Base-by-base conservation (phyloP, 495 filamentous ascomycete genomes). In the Halenospora varia region DNA sequence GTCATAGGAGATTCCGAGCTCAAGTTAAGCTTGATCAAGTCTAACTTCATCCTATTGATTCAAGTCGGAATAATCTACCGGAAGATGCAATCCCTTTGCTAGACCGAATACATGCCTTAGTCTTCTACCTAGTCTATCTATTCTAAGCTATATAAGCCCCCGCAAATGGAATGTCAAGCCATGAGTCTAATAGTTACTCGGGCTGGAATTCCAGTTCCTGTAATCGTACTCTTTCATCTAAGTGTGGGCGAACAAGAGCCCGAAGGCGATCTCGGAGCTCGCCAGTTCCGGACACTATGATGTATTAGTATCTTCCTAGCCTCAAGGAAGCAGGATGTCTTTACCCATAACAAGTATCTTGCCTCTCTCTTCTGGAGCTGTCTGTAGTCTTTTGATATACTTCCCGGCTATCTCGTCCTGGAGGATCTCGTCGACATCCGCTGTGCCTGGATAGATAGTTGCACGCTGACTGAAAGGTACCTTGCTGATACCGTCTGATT, bases 301-400 rank as follows among this genome's bases (percentile, higher is more conserved):
- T 18, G 10, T 18, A 23, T 48, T 17, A 48, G 45, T 48, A 48
- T 23, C 20, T 8, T 48, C 15, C 9, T 17, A 18, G 45, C 45
- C n/a, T n/a, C n/a, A n/a, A 9, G 8, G 18, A 8, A 8, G n/a
- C n/a, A n/a, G n/a, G n/a, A n/a, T n/a, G n/a, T n/a, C n/a, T n/a
- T n/a, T n/a, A n/a, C n/a, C n/a, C 17, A 48, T 48, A 48, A 48
- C 17, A 18, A 48, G 45, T 23, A 48, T 18, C 20, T 48, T 48
- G n/a, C 45, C 17, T 48, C 17, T 17, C 17, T 48, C 45, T 48
- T 48, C 45, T 48, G 15, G 10, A 10, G 45, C 20, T 48, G 10
- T 23, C 20, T 48, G 45, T 23, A 48, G n/a, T 48, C 45, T 17
- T 23, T 48, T 9, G 45, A 48, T 48, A 48, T 48, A 48, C 45